Evolutionary conservation across 208 protist genomes (phyloP), one percentile per base, ranked within the genome.

Genomic region (Wallacemonas sp.): DNA sequence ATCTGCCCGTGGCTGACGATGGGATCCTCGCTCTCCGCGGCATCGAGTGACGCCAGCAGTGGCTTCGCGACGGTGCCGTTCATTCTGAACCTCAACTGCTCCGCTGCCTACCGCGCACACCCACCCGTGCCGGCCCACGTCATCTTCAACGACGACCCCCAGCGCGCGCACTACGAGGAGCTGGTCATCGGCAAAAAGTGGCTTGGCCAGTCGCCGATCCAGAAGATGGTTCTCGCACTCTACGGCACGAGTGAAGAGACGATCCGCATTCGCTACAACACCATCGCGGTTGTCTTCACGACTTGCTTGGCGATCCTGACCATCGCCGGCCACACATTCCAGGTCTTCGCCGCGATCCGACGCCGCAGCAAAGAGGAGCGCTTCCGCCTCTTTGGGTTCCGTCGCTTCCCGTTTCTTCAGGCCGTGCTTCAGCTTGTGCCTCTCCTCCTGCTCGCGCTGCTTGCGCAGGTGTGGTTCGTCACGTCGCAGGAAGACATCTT

Each of bases 401-500:
- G 27, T 0, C 56, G 48, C 30, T 76, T 85, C 24, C 73, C 79
- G 9, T 90, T 89, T 57, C 24, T 87, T 21, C 76, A 89, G 32
- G 80, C 90, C 3, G 74, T 92, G n/a, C 80, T 85, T 1, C 72
- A 72, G 41, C 63, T 91, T 24, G 30, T 82, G 9, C 81, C 88
- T 14, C 44, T 93, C 24, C 16, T 92, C 4, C 63, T 70, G 19
- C 23, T 96, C 0, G 85, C 80, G 19, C 11, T 81, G 16, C 72
- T 90, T 41, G 78, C 82, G 0, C 76, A 76, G 24, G 62, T 79
- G 44, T 93, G 85, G 86, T 83, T 85, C 41, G 21, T 82, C 4
- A 76, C 75, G 14, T 93, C 84, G 32, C 84, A 83, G 47, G 79
- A 71, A 24, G 73, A 92, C 32, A 80, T 96, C 61, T 94, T 93